phyloP scores from a whole-genome alignment of 2,329 filamentous ascomycete species.

The Botrytis aclada region DNA sequence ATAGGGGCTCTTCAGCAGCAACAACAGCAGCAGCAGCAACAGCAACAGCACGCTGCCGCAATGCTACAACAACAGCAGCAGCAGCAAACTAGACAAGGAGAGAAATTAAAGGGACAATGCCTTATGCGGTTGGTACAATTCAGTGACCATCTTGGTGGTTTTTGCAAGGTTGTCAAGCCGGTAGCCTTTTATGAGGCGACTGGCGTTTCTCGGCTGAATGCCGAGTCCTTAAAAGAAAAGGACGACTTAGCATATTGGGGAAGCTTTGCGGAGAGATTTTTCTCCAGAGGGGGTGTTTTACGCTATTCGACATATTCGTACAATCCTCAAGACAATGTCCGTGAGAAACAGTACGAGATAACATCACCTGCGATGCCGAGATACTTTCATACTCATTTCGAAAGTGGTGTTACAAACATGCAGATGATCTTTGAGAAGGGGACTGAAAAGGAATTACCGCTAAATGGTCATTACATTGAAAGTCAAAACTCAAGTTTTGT shows the following conservation, averaged over 20 bases:
- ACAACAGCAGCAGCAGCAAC: slow-evolving; percentile 26
- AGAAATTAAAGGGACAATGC: slow-evolving; percentile 52
- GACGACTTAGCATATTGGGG: slow-evolving; percentile 77
- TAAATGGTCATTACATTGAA: slow-evolving; percentile 70
- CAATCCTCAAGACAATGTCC: slow-evolving; percentile 48
- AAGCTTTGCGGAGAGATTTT: slow-evolving; percentile 75
- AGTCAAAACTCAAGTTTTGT: slow-evolving; percentile 76
- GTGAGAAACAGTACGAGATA: slow-evolving; percentile 83
- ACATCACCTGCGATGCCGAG: slow-evolving; percentile 75
- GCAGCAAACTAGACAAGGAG: slow-evolving; percentile 37
- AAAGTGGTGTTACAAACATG: slow-evolving; percentile 79
- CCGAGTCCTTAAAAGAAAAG: slow-evolving; percentile 55
- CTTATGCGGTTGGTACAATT: slow-evolving; percentile 61
- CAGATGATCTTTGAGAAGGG: slow-evolving; percentile 78
- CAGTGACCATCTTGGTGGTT: slow-evolving; percentile 59
- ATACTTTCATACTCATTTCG: slow-evolving; percentile 88
- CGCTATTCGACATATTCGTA: slow-evolving; percentile 63
- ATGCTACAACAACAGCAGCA: slow-evolving; percentile 38
- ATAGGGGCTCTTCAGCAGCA: slow-evolving; percentile 32
- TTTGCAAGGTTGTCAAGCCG: slow-evolving; percentile 45
- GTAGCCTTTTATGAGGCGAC: slow-evolving; percentile 30
- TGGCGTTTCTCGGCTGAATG: slow-evolving; percentile 24
- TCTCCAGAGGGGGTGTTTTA: slow-evolving; percentile 73
- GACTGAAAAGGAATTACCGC: slow-evolving; percentile 54
- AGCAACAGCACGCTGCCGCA: slow-evolving; percentile 30